Conservation (phyloP, 805 yeast genomes). For the Yarrowia sp. region DNA sequence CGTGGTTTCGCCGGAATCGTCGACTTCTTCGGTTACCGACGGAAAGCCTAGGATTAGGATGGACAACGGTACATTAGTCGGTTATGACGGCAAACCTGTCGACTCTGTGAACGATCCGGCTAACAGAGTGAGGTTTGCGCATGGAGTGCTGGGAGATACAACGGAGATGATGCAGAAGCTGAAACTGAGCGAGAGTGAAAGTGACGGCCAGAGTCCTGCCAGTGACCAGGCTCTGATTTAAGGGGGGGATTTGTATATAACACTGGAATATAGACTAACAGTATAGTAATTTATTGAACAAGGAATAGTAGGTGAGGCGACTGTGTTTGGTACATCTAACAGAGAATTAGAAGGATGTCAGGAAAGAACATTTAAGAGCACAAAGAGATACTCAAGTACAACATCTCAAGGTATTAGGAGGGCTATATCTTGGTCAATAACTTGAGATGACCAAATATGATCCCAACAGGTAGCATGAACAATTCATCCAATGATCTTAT, state of each 20-base stretch:
- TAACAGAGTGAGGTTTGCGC: constrained; percentile 19
- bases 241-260: too few species aligned
- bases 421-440: too few species aligned
- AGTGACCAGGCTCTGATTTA: neutral
- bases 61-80: constrained; percentile 5
- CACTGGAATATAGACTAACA: too few species aligned
- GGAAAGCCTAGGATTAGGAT: constrained; percentile 9
- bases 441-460: too few species aligned
- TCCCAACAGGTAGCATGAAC: too few species aligned
- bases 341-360: too few species aligned
- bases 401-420: too few species aligned
- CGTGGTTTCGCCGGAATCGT: constrained; percentile 4
- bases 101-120: constrained; percentile 17
- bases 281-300: neutral
- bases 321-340: too few species aligned
- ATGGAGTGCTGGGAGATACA: constrained; percentile 18
- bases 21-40: neutral
- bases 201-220: neutral
- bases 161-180: constrained; percentile 23
- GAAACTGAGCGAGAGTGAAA: constrained; percentile 17
- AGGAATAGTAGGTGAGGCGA: too few species aligned
- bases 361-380: too few species aligned
- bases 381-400: too few species aligned
- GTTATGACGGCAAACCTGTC: constrained; percentile 18
- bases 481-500: too few species aligned